phyloP scores from a whole-genome alignment of 1,139 yeast genomes.

The Casaregolazyma lundiana region DNA sequence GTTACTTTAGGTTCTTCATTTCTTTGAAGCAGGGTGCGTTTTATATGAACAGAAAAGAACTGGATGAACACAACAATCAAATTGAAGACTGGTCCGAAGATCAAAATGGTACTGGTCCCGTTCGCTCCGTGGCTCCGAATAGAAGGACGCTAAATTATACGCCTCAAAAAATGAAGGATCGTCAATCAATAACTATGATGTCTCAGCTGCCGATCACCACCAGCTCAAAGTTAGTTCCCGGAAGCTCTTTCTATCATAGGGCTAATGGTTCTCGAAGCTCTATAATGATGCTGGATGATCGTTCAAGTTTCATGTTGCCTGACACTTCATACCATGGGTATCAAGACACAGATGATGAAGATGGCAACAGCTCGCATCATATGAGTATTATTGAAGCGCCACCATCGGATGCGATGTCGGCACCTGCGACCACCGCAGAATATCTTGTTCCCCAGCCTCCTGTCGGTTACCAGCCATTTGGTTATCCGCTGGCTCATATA shows the following conservation, averaged over 20 bases:
- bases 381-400: conserved; percentile 17
- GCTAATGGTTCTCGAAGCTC: conserved; percentile 27
- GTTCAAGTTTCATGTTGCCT: conserved; percentile 20
- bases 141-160: conserved; percentile 21
- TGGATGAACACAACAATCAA: conserved; percentile 51
- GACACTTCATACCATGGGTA: conserved; percentile 30
- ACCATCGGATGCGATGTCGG: conserved; percentile 4
- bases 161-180: conserved; percentile 17
- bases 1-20: conserved; percentile 81
- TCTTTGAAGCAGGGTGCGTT: conserved; percentile 79
- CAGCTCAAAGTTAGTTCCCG: conserved; percentile 34
- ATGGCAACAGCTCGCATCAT: conserved; percentile 15
- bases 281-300: conserved; percentile 24
- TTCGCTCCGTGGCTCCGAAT: conserved; percentile 33
- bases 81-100: conserved; percentile 78
- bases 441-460: conserved; percentile 90
- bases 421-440: conserved; percentile 45
- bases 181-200: conserved; percentile 33
- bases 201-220: conserved; percentile 34
- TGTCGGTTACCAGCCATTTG: conserved; percentile 78
- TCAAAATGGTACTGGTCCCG: conserved; percentile 49
- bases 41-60: conserved; percentile 49
- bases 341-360: conserved; percentile 17
- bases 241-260: conserved; percentile 30
- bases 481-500: conserved; percentile 80